phyloP scores from a whole-genome alignment of 2,329 filamentous ascomycete species.

The Monosporascus sp. region DNA sequence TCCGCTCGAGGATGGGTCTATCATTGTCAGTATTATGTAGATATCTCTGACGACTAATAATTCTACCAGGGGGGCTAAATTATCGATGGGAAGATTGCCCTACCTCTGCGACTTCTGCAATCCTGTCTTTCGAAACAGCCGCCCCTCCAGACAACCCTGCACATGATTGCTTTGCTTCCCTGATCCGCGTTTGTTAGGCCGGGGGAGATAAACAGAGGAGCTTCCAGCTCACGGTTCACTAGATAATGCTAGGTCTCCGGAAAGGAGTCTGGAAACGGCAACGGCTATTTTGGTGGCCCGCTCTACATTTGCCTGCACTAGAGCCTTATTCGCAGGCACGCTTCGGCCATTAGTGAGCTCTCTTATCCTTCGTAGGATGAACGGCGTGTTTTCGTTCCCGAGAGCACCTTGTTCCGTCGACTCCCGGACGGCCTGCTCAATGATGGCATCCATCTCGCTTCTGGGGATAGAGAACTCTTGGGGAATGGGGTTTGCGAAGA shows the following conservation, averaged over 20 bases:
- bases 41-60: neutral
- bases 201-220: conserved; percentile 8
- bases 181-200: conserved; percentile 16
- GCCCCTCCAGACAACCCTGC: conserved; percentile 4
- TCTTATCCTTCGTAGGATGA: conserved; percentile 71
- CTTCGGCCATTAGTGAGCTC: conserved; percentile 69
- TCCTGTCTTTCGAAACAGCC: conserved; percentile 8
- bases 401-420: conserved; percentile 59
- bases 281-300: conserved; percentile 50
- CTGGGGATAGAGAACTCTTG: conserved; percentile 63
- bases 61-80: neutral
- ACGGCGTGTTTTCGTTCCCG: conserved; percentile 79
- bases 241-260: conserved; percentile 16
- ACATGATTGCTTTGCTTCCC: conserved; percentile 12
- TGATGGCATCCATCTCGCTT: conserved; percentile 62
- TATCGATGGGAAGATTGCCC: conserved; percentile 5
- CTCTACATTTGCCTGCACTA: conserved; percentile 49
- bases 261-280: conserved; percentile 43
- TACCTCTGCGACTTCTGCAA: conserved; percentile 14
- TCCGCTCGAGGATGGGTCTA: conserved; percentile 39
- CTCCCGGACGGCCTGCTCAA: conserved; percentile 62
- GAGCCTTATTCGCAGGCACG: conserved; percentile 66
- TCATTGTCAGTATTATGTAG: conserved; percentile 9
- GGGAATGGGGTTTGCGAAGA: conserved; percentile 88
- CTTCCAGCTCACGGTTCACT: conserved; percentile 24